Base-by-base conservation (phyloP, 805 yeast genomes). In the Saccharomyces jurei region DNA sequence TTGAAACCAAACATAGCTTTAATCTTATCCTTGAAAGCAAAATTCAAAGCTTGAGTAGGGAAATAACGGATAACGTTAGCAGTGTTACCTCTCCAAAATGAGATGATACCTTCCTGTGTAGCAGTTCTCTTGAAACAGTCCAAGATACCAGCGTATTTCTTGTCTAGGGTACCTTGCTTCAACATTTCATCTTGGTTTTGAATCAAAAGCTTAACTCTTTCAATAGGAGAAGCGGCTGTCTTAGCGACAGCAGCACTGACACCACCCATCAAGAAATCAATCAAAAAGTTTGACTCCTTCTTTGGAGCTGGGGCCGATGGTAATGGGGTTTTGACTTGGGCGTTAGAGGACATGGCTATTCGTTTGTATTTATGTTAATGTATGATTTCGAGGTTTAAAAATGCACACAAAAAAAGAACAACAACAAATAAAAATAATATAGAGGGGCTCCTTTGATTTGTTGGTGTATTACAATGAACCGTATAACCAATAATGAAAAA, bases 31-130 rank as follows among this genome's bases (percentile, higher is more conserved):
- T 90, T 91, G 92, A 90, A 91, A 71, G 97, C 97, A 72, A 90
- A 91, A 87, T 90, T 90, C 74, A 90, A 84, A 70, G 97, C 97
- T 81, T 90, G 97, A 76, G 97, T 91, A 77, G 97, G 97, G 96
- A 90, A 90, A 85, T 91, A 90, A 83, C 97, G 88, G 81, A 90
- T 86, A 75, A 90, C 97, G 80, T 90, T 90, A 71, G 97, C 97
- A 64, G 97, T 91, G 91, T 90, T 90, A 84, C 97, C 97, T 87
- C 97, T 87, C 97, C 97, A 90, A 92, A 90, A 89, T 62, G 97
- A 79, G 65, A 78, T 81, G 62, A 87, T 71, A 84, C 97, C 97
- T 81, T 90, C 97, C 67, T 86, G 89, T 67, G 87, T 86, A 63
- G 91, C 86, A 67, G 97, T 91, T 83, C 97, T 87, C 71, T 74